Percentiles rank a stretch among this genome's conserved stretches.
Evolutionary conservation across 352 stramenopile species (phyloP).

Genomic region (Phytopythium delawarense): DNA sequence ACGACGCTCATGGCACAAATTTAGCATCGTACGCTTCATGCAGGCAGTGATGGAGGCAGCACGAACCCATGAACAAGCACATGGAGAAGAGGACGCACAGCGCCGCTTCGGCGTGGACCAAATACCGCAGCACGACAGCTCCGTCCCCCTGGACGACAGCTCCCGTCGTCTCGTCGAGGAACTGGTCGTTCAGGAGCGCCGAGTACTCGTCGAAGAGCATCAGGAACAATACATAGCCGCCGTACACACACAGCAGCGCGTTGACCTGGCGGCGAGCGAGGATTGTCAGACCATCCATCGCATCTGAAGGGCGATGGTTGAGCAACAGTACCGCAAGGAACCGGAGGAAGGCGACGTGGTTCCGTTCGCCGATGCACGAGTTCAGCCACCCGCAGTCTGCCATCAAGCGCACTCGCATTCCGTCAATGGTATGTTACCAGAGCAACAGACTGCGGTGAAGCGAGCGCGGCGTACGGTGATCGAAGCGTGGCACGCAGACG

Average conservation of each 20-base stretch:
- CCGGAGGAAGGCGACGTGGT: constrained; percentile 48
- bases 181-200: constrained; percentile 31
- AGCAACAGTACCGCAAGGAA: constrained; percentile 38
- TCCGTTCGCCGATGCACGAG: constrained; percentile 57
- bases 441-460: too few relatives aligned
- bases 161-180: constrained; percentile 34
- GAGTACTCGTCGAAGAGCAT: constrained; percentile 43
- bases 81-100: constrained; percentile 39
- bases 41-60: neutral
- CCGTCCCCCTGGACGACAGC: constrained; percentile 31
- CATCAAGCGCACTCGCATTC: neutral
- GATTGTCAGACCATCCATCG: neutral
- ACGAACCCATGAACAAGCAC: constrained; percentile 47
- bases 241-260: constrained; percentile 42
- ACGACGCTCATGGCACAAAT: neutral
- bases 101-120: constrained; percentile 39
- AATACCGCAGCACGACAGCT: constrained; percentile 41
- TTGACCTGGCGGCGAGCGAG: constrained; percentile 29
- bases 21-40: neutral
- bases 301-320: neutral
- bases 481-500: constrained; percentile 55
- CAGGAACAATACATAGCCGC: constrained; percentile 40
- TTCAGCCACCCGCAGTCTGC: constrained; percentile 64
- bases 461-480: constrained; percentile 38
- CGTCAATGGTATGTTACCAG: neutral